Conservation (phyloP, 2,329 filamentous ascomycete genomes). For the Phialemonium atrogriseum region DNA sequence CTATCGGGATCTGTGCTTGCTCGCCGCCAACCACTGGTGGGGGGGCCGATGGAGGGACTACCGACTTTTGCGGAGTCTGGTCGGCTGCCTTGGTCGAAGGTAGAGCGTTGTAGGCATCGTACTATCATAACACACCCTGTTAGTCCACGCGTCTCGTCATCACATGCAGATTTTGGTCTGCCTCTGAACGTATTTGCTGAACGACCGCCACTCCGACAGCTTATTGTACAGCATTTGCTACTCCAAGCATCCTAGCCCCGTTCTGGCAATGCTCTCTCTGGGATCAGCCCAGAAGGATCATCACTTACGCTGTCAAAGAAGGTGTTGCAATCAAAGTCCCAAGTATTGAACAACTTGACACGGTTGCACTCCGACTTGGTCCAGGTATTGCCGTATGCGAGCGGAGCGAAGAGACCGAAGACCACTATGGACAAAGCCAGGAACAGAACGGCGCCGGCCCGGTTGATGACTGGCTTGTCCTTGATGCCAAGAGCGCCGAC, state of each 20-base stretch:
- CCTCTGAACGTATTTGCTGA: too few species aligned
- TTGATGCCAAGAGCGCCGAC: conserved; percentile 60
- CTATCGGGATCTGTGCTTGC: conserved; percentile 18
- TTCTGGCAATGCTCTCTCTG: conserved; percentile 25
- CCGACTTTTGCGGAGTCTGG: conserved; percentile 14
- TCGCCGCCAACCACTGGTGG: conserved; percentile 7
- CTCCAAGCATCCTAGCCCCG: conserved; percentile 6
- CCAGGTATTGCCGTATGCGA: conserved; percentile 92
- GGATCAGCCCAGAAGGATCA: conserved; percentile 25
- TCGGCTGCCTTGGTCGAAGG: conserved; percentile 12
- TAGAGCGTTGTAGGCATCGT: conserved; percentile 36
- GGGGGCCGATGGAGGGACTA: conserved; percentile 8
- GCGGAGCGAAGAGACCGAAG: conserved; percentile 78
- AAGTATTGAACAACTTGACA: conserved; percentile 78
- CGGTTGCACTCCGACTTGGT: conserved; percentile 79
- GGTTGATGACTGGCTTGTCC: conserved; percentile 65
- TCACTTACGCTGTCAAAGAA: conserved; percentile 78
- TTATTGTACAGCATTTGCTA: conserved; percentile 1
- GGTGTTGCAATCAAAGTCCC: conserved; percentile 98
- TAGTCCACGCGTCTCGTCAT: too few species aligned
- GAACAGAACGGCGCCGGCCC: conserved; percentile 64
- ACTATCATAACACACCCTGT: conserved; percentile 25
- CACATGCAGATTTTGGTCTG: too few species aligned
- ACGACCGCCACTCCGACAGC: too few species aligned
- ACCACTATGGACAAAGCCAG: conserved; percentile 64